phyloP scores from a whole-genome alignment of 1,284 basidiomycete genomes.

The Trichosporon faecale region DNA sequence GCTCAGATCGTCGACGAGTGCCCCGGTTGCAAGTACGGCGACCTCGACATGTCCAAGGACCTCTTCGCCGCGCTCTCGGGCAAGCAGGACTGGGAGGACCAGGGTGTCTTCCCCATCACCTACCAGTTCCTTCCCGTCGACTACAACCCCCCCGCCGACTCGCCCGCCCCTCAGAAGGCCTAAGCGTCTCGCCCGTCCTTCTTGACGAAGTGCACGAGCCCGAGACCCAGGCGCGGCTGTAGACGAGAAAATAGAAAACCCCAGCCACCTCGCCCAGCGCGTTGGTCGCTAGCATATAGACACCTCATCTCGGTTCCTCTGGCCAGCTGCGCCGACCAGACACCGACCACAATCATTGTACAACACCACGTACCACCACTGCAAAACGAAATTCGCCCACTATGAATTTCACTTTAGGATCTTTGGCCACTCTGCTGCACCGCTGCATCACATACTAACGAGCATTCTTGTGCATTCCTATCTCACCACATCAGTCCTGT shows the following conservation, averaged over 20 bases:
- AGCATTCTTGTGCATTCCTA: no score
- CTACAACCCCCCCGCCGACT: not conserved
- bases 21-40: slow-evolving; percentile 52
- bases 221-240: not conserved
- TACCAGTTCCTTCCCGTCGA: slow-evolving; percentile 9
- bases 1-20: slow-evolving; percentile 60
- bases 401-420: not conserved
- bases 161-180: no score
- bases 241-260: not conserved
- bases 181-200: not conserved
- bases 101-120: slow-evolving; percentile 46
- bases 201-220: not conserved
- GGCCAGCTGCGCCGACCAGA: not conserved
- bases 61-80: slow-evolving; percentile 51
- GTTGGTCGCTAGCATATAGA: not conserved
- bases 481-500: no score
- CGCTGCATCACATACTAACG: not conserved
- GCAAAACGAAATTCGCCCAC: not conserved
- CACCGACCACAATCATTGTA: not conserved
- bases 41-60: slow-evolving; percentile 54
- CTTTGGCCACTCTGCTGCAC: not conserved
- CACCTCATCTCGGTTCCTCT: not conserved
- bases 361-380: not conserved
- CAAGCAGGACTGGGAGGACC: slow-evolving; percentile 28
- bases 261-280: not conserved